Evolutionary conservation across 345 rosid species (phyloP), one percentile per base, ranked within the genome.

Genomic region (Pugionium dolabratum): DNA sequence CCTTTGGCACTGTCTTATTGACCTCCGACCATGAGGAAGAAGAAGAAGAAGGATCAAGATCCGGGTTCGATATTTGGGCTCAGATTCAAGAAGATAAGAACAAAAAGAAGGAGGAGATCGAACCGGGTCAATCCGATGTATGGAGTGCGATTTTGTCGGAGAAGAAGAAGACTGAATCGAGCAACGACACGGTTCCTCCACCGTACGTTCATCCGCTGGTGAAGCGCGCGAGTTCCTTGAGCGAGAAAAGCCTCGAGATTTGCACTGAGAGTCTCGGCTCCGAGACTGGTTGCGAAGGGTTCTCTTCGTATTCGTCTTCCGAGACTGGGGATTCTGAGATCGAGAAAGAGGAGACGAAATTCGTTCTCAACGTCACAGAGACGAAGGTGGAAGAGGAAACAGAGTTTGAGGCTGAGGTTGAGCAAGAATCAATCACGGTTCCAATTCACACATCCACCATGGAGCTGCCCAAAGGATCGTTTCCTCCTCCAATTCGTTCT

Each of bases 221-320:
- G 49, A 84, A 78, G 69, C 76, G 80, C n/a, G 82, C 83, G 6
- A 81, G 93, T 41, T 81, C 85, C n/a, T 71, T 95, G 65, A 87
- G 75, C 63, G 70, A 78, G 74, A 85, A 84, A 78, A 95, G 97
- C 77, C 96, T 94, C 31, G 70, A 87, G 26, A 79, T 94, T 31
- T 94, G 99, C 79, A 94, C 99, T 1, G 99, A 94, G 76, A 94
- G 93, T 64, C 97, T 94, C n/a, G 99, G 99, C 58, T 95, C 96
- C 31, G 99, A 95, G 76, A 87, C 96, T 4, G 99, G 97, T 37
- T 95, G 91, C 6, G 96, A 89, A 7, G 88, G 78, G 35, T 89
- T 91, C 76, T 84, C 96, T 34, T 83, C 89, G 0, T 68, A 76
- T 66, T 78, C 91, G 1, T 53, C 87, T 0, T 85, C 92, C 0